Percentiles rank a stretch among this genome's conserved stretches.
These are phyloP conservation scores for Leccinum ponderosum DNA, from an alignment of 1,284 basidiomycete species.

Conservation along the genomic window DNA sequence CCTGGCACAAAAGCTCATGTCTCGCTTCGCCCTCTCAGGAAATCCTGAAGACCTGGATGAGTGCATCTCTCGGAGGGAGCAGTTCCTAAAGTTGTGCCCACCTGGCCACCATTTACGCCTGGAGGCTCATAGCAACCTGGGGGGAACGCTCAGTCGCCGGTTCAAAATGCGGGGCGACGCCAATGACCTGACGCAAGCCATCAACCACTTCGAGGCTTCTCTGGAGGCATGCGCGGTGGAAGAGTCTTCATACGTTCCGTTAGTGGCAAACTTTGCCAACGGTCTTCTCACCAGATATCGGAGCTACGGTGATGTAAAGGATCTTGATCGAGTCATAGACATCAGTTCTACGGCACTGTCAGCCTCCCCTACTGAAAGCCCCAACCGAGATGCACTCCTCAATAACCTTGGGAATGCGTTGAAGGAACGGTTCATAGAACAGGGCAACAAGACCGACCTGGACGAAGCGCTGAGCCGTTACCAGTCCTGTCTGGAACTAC, in stretches of 20 bases:
- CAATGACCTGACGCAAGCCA: conserved; percentile 19
- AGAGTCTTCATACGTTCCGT: conserved; percentile 14
- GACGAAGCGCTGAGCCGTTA: conserved; percentile 18
- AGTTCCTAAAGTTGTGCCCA: conserved; percentile 9
- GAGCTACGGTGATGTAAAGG: conserved; percentile 19
- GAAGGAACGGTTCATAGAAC: conserved; percentile 16
- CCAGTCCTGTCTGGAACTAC: conserved; percentile 23
- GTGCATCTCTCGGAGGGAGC: conserved; percentile 10
- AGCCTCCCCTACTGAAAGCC: conserved; percentile 3
- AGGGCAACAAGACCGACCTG: conserved; percentile 19
- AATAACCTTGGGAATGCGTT: conserved; percentile 24
- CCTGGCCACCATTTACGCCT: conserved; percentile 10
- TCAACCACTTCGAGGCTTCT: conserved; percentile 15
- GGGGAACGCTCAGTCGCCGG: conserved; percentile 13
- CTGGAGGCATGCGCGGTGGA: conserved; percentile 15
- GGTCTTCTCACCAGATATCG: conserved; percentile 21
- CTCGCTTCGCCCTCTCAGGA: conserved; percentile 13
- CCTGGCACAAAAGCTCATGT: conserved; percentile 14
- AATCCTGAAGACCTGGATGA: conserved; percentile 25
- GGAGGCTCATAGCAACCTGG: conserved; percentile 12
- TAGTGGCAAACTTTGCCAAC: conserved; percentile 19
- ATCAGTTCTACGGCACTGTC: conserved; percentile 13
- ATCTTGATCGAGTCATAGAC: conserved; percentile 22
- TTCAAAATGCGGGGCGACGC: conserved; percentile 18
- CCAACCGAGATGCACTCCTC: conserved; percentile 23